Percentiles rank a stretch among this genome's conserved stretches.
phyloP scores from a whole-genome alignment of 2,329 filamentous ascomycete species.

The Sporothrix globosa region DNA sequence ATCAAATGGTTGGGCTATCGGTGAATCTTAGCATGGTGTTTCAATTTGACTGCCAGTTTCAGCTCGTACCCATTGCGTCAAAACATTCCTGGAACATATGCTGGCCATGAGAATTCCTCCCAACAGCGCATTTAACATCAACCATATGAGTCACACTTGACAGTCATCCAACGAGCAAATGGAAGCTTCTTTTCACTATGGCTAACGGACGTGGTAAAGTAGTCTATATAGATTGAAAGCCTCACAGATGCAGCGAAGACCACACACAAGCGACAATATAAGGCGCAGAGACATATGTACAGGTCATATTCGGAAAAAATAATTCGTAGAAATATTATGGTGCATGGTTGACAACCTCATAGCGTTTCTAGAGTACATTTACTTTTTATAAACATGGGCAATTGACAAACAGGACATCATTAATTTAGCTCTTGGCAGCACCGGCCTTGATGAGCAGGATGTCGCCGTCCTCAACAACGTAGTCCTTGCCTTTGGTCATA shows the following conservation, averaged over 20 bases:
- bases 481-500: conserved; percentile 98
- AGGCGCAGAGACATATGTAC: too few relatives aligned
- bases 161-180: neutral
- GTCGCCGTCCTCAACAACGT: conserved; percentile 82
- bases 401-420: neutral
- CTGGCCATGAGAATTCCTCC: neutral
- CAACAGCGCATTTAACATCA: neutral
- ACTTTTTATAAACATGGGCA: conserved; percentile 2
- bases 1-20: neutral
- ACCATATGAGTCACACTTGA: neutral
- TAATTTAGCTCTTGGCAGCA: conserved; percentile 69
- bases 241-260: too few relatives aligned
- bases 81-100: neutral
- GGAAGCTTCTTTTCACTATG: neutral
- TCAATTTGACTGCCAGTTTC: conserved; percentile 11
- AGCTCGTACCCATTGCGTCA: conserved; percentile 11
- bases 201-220: neutral
- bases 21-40: neutral
- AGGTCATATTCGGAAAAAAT: neutral
- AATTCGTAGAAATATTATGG: neutral
- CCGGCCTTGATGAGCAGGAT: conserved; percentile 87
- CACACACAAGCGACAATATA: too few relatives aligned
- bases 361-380: neutral
- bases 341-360: conserved; percentile 2
- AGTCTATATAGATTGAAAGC: neutral